Evolutionary conservation across 2,329 filamentous ascomycete genomes (phyloP), one percentile per base, ranked within the genome.

Genomic region (Sporothrix humicola): DNA sequence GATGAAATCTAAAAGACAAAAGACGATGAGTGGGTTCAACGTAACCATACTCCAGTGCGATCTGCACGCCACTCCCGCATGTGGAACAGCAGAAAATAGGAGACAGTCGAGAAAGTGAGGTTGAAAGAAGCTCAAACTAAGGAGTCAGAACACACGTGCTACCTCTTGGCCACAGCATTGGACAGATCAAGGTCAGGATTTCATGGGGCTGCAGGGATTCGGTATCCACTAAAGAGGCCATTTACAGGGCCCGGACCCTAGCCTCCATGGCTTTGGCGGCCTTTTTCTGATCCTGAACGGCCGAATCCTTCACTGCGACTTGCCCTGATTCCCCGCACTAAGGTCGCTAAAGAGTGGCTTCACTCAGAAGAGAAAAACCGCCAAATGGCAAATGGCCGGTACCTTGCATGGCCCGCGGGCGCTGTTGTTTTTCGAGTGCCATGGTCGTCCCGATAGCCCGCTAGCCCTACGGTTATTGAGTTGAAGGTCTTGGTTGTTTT

Each of bases 1-100:
- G 31, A 37, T 37, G 31, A 6, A 37, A 37, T 56, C 9, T n/a
- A n/a, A 26, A 9, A 23, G 56, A 59, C 37, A 15, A 15, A 37
- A 10, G 26, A 59, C 56, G 56, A 37, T n/a, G 56, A 23, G 56
- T 59, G 56, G 56, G 31, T 17, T 59, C 26, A 17, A 8, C 56
- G 26, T 15, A 59, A 37, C 56, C 31, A 37, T 7, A 59, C 26
- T 37, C 26, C 56, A 59, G 31, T 8, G 26, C 56, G 56, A 59
- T 59, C 56, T 59, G 26, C 56, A 59, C 56, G 56, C 56, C 56
- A 59, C 56, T 59, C 56, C 56, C 26, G 26, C 26, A 42, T 37
- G 4, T 9, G 4, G 56, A 31, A 20, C 4, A 31, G 56, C 4
- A 31, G 0, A 8, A 31, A 59, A 59, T 37, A n/a, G 56, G 23